A percentile compares a stretch with the other conserved stretches of the same genome.
Evolutionary conservation across 306 rosid species (phyloP).

Genomic region (Vigna angularis): DNA sequence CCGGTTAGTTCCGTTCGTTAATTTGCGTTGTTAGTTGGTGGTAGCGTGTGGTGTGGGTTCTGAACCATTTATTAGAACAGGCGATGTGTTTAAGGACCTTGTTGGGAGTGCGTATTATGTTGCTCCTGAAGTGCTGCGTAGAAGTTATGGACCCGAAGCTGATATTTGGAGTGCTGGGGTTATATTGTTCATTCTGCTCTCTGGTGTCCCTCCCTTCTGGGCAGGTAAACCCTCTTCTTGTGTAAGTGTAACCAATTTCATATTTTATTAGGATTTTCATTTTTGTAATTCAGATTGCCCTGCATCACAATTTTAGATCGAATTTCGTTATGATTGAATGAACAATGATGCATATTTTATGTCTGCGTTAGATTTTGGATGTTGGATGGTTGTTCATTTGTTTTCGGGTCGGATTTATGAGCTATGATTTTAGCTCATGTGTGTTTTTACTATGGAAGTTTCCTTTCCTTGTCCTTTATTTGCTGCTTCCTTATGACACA

Average conservation of each 20-base stretch:
- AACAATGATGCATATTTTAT: neutral
- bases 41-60: neutral
- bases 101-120: constrained; percentile 17
- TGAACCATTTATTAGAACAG: neutral
- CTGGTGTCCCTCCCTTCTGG: constrained; percentile 10
- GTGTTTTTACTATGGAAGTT: neutral
- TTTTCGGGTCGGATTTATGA: neutral
- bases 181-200: constrained; percentile 5
- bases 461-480: neutral
- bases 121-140: constrained; percentile 14
- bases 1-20: neutral
- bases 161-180: constrained; percentile 23
- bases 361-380: neutral
- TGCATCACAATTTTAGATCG: neutral
- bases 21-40: neutral
- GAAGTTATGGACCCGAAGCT: constrained; percentile 5
- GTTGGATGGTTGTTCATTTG: neutral
- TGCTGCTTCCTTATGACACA: neutral
- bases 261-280: constrained; percentile 8
- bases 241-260: neutral
- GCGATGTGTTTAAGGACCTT: constrained; percentile 12
- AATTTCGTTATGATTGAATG: neutral
- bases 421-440: neutral
- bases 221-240: neutral
- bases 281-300: neutral